Evolutionary conservation across 768 basidiomycete species (phyloP), one percentile per base, ranked within the genome.

Genomic region (Pisolithus orientalis): DNA sequence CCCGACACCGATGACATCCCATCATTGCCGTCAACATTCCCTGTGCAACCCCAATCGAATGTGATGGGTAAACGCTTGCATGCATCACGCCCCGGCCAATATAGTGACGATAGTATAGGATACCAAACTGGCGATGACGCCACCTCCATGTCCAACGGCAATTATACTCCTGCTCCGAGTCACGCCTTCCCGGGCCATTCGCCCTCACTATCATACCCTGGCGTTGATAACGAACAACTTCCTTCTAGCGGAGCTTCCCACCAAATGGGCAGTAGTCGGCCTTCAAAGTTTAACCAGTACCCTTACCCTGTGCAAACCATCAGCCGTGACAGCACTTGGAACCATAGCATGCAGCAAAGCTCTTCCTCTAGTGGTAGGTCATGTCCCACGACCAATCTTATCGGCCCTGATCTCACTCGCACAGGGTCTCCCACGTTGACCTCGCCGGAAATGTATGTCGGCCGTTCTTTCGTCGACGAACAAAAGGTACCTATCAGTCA

Each of bases 391-490:
- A 50, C 65, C n/a, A 59, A 70, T 58, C 59, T 60, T 54, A 59
- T 60, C 62, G 46, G 47, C 50, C 57, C 68, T 68, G 58, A 68
- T 54, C 57, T 56, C 44, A 72, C 68, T 46, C 82, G 75, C 57
- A 65, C 70, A 53, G 82, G 82, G 62, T 83, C 87, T 0, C 83
- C 84, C 44, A 78, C 78, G 50, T 64, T 74, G 59, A 69, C 67
- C 39, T 68, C 67, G 6, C 60, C 67, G 31, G 78, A 80, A 51
- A 72, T 82, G 61, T 81, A 78, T 62, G 63, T 73, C 25, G 60
- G 69, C 51, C 75, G 80, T 48, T 75, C 72, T 55, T 65, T 71
- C 50, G 65, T 65, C 25, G 84, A 84, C 39, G 84, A 85, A 50
- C 77, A 80, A 59, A 85, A 85, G 62, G 59, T 76, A 25, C 60